Conservation (phyloP, 1,139 yeast genomes). For the Taphrina deformans region DNA sequence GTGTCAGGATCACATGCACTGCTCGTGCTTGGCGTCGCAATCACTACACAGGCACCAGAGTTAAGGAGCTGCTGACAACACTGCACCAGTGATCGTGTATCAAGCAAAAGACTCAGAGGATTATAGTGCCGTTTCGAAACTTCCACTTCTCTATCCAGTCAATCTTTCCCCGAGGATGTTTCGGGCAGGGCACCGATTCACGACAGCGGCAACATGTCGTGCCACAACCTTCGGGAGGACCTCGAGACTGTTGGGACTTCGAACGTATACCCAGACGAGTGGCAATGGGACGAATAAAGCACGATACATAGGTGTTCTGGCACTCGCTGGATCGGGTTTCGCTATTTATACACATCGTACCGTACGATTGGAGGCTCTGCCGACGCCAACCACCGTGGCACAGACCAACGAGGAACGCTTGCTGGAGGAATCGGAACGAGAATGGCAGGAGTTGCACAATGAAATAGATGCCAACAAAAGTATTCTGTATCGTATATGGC, state of each 20-base stretch:
- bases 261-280: background rate
- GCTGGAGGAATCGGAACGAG: constrained; percentile 37
- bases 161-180: background rate
- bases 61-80: background rate
- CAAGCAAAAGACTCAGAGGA: no score
- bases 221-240: background rate
- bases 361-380: background rate
- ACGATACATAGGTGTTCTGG: background rate
- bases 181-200: constrained; percentile 1
- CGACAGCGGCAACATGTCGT: background rate
- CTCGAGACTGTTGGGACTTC: background rate
- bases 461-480: constrained; percentile 12
- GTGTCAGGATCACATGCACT: background rate
- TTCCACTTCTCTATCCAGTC: background rate
- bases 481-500: constrained; percentile 8
- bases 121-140: no score
- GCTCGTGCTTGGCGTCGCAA: background rate
- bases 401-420: constrained; percentile 42
- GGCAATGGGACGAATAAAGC: background rate
- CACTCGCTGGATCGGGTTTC: background rate
- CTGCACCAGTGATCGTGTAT: no score
- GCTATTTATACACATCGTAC: background rate
- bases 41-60: background rate
- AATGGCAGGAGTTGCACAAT: constrained; percentile 37
- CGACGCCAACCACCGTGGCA: background rate